Base-by-base conservation (phyloP, 2,329 filamentous ascomycete species). In the Decorospora gaudefroyi region DNA sequence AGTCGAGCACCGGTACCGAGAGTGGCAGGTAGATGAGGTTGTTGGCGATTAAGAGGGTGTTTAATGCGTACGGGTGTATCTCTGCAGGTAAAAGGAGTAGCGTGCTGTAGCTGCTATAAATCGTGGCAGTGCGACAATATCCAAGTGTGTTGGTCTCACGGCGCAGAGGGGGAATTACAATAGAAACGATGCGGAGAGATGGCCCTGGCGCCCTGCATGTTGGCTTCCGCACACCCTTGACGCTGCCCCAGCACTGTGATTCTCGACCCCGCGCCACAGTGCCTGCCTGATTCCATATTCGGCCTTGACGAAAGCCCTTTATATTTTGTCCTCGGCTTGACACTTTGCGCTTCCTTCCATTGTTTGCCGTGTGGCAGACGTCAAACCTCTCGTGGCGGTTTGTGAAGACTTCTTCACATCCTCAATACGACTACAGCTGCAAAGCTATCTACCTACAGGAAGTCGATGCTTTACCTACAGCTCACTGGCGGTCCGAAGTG, bases 161-260 rank as follows among this genome's bases (percentile, higher is more conserved):
- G 36, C 26, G 30, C 35, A 28, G 30, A 43, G 18, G 28, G 19
- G 15, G 31, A n/a, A n/a, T n/a, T n/a, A n/a, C n/a, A n/a, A 19
- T 28, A 29, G 44, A 43, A 40, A 34, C 38, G 43, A 40, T 47
- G 48, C 42, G 44, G 44, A 47, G 44, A 36, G 27, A 42, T 21
- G 45, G 45, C 25, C 35, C 47, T 43, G 47, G 35, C 47, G 27
- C 25, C 43, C 31, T 27, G 27, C 37, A 46, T 46, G 37, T 37
- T 37, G 43, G 37, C 28, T 42, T 42, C 37, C 37, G 37, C 22
- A 17, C n/a, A n/a, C n/a, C n/a, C n/a, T n/a, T n/a, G n/a, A n/a
- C n/a, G n/a, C n/a, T n/a, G n/a, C n/a, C 38, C 31, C 26, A 28
- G 9, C 26, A 18, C 43, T 35, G 22, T 38, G 30, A 31, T 36